These are phyloP conservation scores for Ormosia semicastrata DNA, from an alignment of 306 rosid species.

Conservation along the genomic window DNA sequence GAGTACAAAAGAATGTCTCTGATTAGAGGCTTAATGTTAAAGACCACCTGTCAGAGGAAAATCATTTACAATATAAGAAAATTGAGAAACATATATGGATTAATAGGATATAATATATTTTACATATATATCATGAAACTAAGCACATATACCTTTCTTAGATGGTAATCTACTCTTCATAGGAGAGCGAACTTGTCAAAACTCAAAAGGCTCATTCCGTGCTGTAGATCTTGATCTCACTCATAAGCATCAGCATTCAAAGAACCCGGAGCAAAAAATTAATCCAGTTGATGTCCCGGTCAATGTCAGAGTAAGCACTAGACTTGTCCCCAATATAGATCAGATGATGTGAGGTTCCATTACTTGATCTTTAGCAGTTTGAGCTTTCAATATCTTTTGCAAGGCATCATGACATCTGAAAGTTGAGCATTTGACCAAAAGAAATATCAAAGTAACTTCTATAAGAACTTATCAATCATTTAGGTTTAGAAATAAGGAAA, in stretches of 20 bases:
- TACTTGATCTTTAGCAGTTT: conserved; percentile 20
- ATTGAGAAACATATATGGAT: background rate
- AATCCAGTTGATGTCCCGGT: background rate
- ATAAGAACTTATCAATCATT: background rate
- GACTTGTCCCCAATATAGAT: conserved; percentile 8
- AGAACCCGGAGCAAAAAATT: conserved; percentile 3
- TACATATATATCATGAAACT: background rate
- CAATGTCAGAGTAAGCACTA: conserved; percentile 6
- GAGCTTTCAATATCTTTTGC: conserved; percentile 50
- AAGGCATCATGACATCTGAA: conserved; percentile 68
- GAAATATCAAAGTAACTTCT: conserved; percentile 12
- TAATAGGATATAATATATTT: background rate
- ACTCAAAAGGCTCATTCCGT: conserved; percentile 7
- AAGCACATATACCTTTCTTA: background rate
- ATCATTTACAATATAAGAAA: background rate
- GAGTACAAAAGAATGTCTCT: too few relatives aligned
- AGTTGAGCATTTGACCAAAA: conserved; percentile 17
- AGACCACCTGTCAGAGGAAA: background rate
- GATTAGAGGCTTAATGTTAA: background rate
- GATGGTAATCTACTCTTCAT: background rate
- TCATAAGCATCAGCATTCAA: background rate
- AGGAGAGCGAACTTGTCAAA: background rate
- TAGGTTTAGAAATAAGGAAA: conserved; percentile 14
- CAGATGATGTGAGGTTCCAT: conserved; percentile 32
- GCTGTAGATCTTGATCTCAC: conserved; percentile 13